A percentile compares a stretch with the other conserved stretches of the same genome.
Evolutionary conservation across 495 filamentous ascomycete genomes (phyloP).

Genomic region (Aspergillus bridgeri): DNA sequence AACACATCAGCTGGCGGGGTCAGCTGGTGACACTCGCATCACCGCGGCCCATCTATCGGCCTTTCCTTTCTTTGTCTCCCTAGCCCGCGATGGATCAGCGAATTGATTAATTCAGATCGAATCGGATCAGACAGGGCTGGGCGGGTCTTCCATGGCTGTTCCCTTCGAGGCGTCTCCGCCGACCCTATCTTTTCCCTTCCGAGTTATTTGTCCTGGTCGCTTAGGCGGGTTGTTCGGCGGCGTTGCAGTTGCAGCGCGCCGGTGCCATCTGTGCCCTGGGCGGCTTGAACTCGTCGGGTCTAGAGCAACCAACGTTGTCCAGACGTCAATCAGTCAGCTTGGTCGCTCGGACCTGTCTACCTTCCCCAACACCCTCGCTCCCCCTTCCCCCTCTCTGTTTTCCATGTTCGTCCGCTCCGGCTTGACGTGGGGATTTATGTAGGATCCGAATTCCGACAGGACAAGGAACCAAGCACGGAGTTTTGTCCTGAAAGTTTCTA

Average conservation of each 20-base stretch:
- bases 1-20: background rate
- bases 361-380: background rate
- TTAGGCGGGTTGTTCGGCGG: background rate
- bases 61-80: background rate
- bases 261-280: background rate
- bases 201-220: background rate
- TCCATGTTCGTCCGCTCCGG: background rate
- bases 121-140: background rate
- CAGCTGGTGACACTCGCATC: background rate
- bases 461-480: background rate
- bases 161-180: slow-evolving; percentile 1
- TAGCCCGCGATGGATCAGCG: background rate
- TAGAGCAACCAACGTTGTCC: slow-evolving; percentile 4
- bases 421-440: background rate
- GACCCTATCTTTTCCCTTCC: background rate
- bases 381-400: background rate
- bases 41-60: background rate
- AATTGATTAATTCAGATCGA: slow-evolving; percentile 2
- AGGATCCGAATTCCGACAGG: background rate
- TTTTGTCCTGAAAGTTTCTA: background rate
- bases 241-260: background rate
- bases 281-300: background rate
- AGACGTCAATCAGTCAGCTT: slow-evolving; percentile 3
- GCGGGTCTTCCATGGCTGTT: background rate
- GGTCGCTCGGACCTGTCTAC: background rate